Conservation (phyloP, 2,329 filamentous ascomycete species). For the Ampelomyces quisqualis region DNA sequence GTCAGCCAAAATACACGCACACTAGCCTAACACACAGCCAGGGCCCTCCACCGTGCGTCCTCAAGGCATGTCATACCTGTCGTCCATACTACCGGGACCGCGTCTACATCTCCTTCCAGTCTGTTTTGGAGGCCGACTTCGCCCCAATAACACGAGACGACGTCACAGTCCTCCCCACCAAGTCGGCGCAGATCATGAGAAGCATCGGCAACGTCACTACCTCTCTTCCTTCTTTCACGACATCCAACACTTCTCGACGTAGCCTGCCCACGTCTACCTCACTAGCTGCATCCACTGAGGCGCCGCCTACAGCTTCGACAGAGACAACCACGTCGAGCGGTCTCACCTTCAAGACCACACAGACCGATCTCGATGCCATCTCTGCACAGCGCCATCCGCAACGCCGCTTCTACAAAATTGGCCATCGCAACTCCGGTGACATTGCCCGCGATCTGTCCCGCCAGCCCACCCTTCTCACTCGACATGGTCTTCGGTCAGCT, state of each 20-base stretch:
- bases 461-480: slow-evolving; percentile 17
- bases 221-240: background rate
- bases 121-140: slow-evolving; percentile 44
- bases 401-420: slow-evolving; percentile 34
- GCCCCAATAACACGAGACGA: slow-evolving; percentile 38
- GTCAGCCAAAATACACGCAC: background rate
- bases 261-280: slow-evolving; percentile 12
- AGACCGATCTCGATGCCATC: slow-evolving; percentile 32
- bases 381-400: slow-evolving; percentile 23
- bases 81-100: slow-evolving; percentile 53
- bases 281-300: slow-evolving; percentile 12
- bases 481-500: slow-evolving; percentile 30
- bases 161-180: slow-evolving; percentile 34
- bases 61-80: slow-evolving; percentile 53
- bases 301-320: slow-evolving; percentile 15
- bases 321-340: slow-evolving; percentile 23
- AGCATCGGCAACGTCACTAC: slow-evolving; percentile 30
- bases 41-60: slow-evolving; percentile 39
- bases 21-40: slow-evolving; percentile 8
- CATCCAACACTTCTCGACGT: slow-evolving; percentile 5
- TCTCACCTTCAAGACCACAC: slow-evolving; percentile 35
- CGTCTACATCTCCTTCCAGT: slow-evolving; percentile 48
- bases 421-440: slow-evolving; percentile 22
- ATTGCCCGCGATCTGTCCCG: slow-evolving; percentile 22
- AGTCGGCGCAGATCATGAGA: slow-evolving; percentile 39